These are phyloP conservation scores for Globisporangium spiculum DNA, from an alignment of 352 stramenopile species.

Conservation along the genomic window DNA sequence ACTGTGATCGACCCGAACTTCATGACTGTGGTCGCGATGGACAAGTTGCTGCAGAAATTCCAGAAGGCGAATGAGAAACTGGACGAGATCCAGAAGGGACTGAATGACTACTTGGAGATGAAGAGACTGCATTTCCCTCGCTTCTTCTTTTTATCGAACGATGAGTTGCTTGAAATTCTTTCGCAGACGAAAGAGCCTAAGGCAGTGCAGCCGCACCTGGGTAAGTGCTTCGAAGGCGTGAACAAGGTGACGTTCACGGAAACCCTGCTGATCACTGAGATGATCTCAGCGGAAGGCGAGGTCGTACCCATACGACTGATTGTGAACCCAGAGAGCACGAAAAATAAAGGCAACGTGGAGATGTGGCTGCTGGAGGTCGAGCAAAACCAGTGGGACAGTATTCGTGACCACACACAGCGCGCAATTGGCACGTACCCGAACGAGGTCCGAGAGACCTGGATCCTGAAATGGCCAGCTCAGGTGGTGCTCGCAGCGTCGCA, in stretches of 20 bases:
- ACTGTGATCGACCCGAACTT: conserved; percentile 87
- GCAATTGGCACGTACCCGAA: conserved; percentile 85
- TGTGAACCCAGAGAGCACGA: conserved; percentile 89
- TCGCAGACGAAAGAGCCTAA: conserved; percentile 93
- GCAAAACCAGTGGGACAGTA: conserved; percentile 87
- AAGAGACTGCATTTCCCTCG: conserved; percentile 91
- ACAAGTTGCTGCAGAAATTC: conserved; percentile 91
- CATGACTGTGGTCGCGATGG: conserved; percentile 86
- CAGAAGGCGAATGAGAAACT: conserved; percentile 93
- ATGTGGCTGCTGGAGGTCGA: conserved; percentile 94
- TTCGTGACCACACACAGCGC: conserved; percentile 89
- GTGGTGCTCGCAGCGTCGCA: conserved; percentile 91
- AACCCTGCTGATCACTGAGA: conserved; percentile 90
- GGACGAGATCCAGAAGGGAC: conserved; percentile 92
- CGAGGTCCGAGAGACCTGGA: conserved; percentile 84
- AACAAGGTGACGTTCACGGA: conserved; percentile 92
- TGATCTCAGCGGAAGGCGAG: conserved; percentile 93
- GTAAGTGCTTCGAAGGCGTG: conserved; percentile 90
- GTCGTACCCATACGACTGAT: conserved; percentile 73
- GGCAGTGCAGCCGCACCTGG: conserved; percentile 89
- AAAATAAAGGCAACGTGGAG: conserved; percentile 95
- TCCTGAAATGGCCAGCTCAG: conserved; percentile 93
- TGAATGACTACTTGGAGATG: conserved; percentile 94
- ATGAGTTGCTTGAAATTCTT: conserved; percentile 92
- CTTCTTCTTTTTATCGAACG: conserved; percentile 96